Evolutionary conservation across 2,329 filamentous ascomycete species (phyloP).

Genomic region (Microcyclospora tardicrescens): DNA sequence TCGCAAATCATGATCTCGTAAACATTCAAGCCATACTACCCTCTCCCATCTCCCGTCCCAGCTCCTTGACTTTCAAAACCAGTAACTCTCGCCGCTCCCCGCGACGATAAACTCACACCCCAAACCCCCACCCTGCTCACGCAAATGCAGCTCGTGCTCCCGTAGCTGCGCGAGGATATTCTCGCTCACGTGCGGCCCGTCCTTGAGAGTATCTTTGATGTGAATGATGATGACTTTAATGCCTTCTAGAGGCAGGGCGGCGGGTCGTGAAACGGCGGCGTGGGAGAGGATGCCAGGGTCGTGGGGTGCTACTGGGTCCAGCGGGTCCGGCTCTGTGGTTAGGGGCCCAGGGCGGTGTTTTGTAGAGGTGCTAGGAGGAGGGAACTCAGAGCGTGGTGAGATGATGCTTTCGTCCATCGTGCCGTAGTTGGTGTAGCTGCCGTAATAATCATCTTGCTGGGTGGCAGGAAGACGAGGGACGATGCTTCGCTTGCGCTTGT

Average conservation of each 20-base stretch:
- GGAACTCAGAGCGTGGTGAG: conserved; percentile 7
- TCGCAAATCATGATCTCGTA: no score
- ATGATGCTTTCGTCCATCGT: conserved; percentile 4
- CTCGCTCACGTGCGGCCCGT: conserved; percentile 52
- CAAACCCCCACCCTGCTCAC: conserved; percentile 42
- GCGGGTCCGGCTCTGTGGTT: neutral
- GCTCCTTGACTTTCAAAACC: conserved; percentile 34
- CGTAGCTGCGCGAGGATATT: conserved; percentile 57
- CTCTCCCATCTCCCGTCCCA: no score
- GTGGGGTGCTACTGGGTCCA: conserved; percentile 1
- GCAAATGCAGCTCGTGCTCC: conserved; percentile 43
- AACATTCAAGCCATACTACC: no score
- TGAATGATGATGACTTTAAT: conserved; percentile 82
- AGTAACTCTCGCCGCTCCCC: conserved; percentile 47
- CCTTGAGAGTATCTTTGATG: conserved; percentile 72
- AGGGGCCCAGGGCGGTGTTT: neutral
- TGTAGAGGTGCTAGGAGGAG: neutral
- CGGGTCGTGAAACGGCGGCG: neutral
- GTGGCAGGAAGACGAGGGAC: conserved; percentile 8
- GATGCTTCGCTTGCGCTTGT: conserved; percentile 23
- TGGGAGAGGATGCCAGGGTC: neutral
- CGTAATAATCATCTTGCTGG: conserved; percentile 7
- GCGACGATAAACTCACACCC: conserved; percentile 74
- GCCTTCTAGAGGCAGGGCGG: conserved; percentile 47
- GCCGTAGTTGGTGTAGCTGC: conserved; percentile 13